Conservation (phyloP, 2,329 filamentous ascomycete species). For the Xylariomycetidae sp. region DNA sequence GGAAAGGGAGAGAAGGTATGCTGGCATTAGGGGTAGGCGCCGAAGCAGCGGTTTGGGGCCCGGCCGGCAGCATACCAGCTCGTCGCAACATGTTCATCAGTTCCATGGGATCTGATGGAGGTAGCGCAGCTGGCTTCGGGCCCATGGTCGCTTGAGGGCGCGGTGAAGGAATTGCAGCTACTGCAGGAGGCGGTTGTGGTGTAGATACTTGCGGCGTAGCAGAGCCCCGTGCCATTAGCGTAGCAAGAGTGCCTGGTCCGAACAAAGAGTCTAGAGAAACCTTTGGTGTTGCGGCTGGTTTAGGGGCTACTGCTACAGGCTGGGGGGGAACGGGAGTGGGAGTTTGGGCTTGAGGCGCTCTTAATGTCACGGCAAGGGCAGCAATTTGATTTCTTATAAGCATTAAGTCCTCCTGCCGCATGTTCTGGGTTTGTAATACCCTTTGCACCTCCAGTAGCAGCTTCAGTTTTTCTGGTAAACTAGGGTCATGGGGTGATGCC, state of each 20-base stretch:
- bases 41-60: constrained; percentile 20
- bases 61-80: constrained; percentile 58
- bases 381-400: constrained; percentile 82
- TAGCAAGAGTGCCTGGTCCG: constrained; percentile 55
- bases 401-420: constrained; percentile 77
- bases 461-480: constrained; percentile 73
- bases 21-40: constrained; percentile 33
- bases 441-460: constrained; percentile 81
- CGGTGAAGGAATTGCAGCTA: constrained; percentile 45
- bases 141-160: constrained; percentile 38
- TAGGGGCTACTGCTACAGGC: constrained; percentile 33
- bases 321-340: constrained; percentile 34
- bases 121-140: constrained; percentile 31
- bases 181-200: constrained; percentile 37
- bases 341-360: constrained; percentile 40
- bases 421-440: constrained; percentile 70
- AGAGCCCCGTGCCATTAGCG: constrained; percentile 51
- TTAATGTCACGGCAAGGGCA: constrained; percentile 64
- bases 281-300: constrained; percentile 28
- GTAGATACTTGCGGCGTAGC: constrained; percentile 44
- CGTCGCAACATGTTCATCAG: constrained; percentile 64
- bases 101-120: constrained; percentile 47
- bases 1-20: constrained; percentile 25
- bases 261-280: constrained; percentile 56
- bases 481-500: constrained; percentile 69